Evolutionary conservation across 768 basidiomycete genomes (phyloP).

Genomic region (Mycena pura): DNA sequence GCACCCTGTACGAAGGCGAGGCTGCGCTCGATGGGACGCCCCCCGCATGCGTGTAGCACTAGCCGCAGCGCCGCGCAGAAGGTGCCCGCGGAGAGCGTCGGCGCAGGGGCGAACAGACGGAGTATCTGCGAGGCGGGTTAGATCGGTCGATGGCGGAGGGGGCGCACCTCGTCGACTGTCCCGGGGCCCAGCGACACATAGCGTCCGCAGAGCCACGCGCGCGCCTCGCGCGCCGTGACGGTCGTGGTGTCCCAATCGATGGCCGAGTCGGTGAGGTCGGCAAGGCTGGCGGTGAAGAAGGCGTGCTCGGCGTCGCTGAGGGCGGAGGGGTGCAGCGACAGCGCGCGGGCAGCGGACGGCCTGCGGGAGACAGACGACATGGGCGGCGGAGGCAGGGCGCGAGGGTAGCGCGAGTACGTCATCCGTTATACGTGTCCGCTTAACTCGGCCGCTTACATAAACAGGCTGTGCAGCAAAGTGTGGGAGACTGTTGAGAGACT

Average conservation of each 20-base stretch:
- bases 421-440: too few species aligned
- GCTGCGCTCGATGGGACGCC: slow-evolving; percentile 49
- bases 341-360: slow-evolving; percentile 36
- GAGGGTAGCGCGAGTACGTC: too few species aligned
- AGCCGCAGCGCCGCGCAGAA: slow-evolving; percentile 61
- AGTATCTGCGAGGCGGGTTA: slow-evolving; percentile 35
- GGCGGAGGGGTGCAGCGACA: slow-evolving; percentile 58
- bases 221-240: slow-evolving; percentile 53
- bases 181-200: slow-evolving; percentile 40
- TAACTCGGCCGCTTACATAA: too few species aligned
- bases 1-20: slow-evolving; percentile 62
- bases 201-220: slow-evolving; percentile 60
- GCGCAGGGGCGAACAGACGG: slow-evolving; percentile 43
- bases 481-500: too few species aligned
- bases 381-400: too few species aligned
- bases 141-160: neutral
- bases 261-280: slow-evolving; percentile 35
- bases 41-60: slow-evolving; percentile 49
- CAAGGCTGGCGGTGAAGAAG: slow-evolving; percentile 55
- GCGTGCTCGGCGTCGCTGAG: slow-evolving; percentile 57
- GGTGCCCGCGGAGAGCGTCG: slow-evolving; percentile 51
- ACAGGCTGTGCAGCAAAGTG: too few species aligned
- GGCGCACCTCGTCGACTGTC: slow-evolving; percentile 28
- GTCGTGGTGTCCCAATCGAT: slow-evolving; percentile 34
- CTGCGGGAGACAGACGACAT: neutral